Conservation (phyloP, 352 stramenopile genomes). For the Globisporangium nunn region DNA sequence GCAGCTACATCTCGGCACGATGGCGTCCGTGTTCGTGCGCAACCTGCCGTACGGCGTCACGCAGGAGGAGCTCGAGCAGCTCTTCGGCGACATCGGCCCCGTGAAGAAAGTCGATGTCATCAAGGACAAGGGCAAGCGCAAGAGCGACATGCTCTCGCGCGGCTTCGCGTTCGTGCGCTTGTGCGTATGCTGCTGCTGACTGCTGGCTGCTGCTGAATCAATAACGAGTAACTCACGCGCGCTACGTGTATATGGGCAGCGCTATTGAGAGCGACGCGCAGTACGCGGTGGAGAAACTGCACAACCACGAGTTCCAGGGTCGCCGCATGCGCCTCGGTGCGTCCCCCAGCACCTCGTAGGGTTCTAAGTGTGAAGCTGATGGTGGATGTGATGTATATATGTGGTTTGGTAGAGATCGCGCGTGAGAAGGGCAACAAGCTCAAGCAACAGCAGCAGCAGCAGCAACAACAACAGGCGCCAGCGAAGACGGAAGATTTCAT, state of each 20-base stretch:
- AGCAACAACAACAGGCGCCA: slow-evolving; percentile 6
- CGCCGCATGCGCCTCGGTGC: slow-evolving; percentile 77
- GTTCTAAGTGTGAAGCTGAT: neutral
- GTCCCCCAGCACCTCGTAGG: slow-evolving; percentile 3
- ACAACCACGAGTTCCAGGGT: slow-evolving; percentile 68
- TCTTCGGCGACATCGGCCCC: slow-evolving; percentile 76
- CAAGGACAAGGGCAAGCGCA: slow-evolving; percentile 84
- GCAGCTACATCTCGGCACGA: slow-evolving; percentile 1
- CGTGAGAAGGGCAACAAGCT: slow-evolving; percentile 59
- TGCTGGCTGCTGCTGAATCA: neutral
- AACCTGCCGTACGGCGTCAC: slow-evolving; percentile 84
- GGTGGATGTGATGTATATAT: neutral
- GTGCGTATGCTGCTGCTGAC: slow-evolving; percentile 31
- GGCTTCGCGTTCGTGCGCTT: slow-evolving; percentile 85
- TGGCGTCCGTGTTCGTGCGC: slow-evolving; percentile 76
- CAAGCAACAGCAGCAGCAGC: slow-evolving; percentile 10
- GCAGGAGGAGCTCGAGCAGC: slow-evolving; percentile 76
- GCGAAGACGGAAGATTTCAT: slow-evolving; percentile 12
- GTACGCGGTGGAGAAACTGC: slow-evolving; percentile 64
- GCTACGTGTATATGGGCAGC: slow-evolving; percentile 18
- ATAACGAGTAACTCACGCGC: neutral
- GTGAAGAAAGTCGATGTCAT: slow-evolving; percentile 86
- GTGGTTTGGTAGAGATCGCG: slow-evolving; percentile 41
- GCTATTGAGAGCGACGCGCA: slow-evolving; percentile 66
- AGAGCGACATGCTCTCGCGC: slow-evolving; percentile 72